Conservation (phyloP, 2,329 filamentous ascomycete genomes). For the Leptographium radiaticola region DNA sequence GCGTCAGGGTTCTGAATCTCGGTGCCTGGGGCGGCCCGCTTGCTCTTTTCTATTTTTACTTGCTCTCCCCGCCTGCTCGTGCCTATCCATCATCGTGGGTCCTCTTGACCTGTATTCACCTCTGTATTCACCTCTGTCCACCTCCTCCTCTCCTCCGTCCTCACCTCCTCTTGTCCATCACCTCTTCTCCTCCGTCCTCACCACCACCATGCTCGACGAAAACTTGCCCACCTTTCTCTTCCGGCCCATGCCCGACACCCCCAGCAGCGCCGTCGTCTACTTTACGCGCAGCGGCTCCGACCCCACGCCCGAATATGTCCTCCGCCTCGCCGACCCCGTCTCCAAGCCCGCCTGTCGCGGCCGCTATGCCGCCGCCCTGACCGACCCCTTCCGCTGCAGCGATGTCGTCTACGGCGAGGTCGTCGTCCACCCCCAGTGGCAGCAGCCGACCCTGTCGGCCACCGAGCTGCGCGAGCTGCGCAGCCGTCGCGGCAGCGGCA, state of each 20-base stretch:
- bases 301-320: slow-evolving; percentile 64
- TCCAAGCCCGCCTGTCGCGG: slow-evolving; percentile 53
- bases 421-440: slow-evolving; percentile 72
- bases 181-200: not conserved
- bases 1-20: not conserved
- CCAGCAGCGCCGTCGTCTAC: slow-evolving; percentile 43
- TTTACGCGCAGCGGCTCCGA: slow-evolving; percentile 66
- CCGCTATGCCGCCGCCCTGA: slow-evolving; percentile 75
- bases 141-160: not conserved
- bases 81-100: too few relatives aligned
- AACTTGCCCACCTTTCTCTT: slow-evolving; percentile 67
- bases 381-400: slow-evolving; percentile 60
- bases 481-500: slow-evolving; percentile 4
- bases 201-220: slow-evolving; percentile 72
- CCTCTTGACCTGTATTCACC: too few relatives aligned
- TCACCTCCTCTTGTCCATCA: not conserved
- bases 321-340: slow-evolving; percentile 64
- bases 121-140: not conserved
- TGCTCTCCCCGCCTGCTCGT: too few relatives aligned
- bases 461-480: slow-evolving; percentile 59
- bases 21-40: too few relatives aligned
- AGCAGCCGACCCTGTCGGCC: slow-evolving; percentile 65
- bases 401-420: slow-evolving; percentile 83
- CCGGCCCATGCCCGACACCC: slow-evolving; percentile 37
- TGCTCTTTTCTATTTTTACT: too few relatives aligned